Base-by-base conservation (phyloP, 495 filamentous ascomycete species). In the Parathielavia hyrcaniae region DNA sequence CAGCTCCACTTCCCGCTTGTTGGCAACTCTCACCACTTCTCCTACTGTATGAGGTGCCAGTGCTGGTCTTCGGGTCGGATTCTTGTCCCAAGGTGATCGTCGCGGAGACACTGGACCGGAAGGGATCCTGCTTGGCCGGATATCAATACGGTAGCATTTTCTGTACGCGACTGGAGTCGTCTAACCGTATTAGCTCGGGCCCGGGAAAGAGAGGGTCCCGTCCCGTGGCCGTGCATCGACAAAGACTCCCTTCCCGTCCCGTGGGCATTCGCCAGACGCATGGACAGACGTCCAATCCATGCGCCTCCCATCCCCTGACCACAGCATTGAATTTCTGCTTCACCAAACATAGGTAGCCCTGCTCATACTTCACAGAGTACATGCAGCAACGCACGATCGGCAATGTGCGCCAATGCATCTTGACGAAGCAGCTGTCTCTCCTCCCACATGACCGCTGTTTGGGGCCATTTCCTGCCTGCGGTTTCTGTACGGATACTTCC, bases 251-350 rank as follows among this genome's bases (percentile, higher is more conserved):
- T 44, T 35, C 11, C 53, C 41, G 17, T 19, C 26, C 30, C 32
- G 30, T 57, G 61, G 61, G 51, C 57, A 64, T 49, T 48, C 40
- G 43, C 23, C 23, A 30, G 20, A 36, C 38, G 49, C 17, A 39
- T 56, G 50, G 49, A 11, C 17, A 8, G 35, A 51, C 56, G 23
- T 53, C 55, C 46, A 40, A 53, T 57, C 32, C 48, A 55, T 63
- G 60, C 63, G 63, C 60, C 63, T 66, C 58, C 62, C 60, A 60
- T 51, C 51, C 58, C 58, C 60, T 59, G 65, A 48, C n/a, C 49
- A 22, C 35, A 32, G 26, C 5, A 34, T 56, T 55, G 45, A 39
- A 7, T 32, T 20, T 14, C n/a, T 16, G 51, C 60, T 53, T 39
- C 44, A 50, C 41, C 39, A 43, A 16, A 11, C 19, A 17, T 6